phyloP scores from a whole-genome alignment of 768 basidiomycete species.

The Lyophyllum shimeji region DNA sequence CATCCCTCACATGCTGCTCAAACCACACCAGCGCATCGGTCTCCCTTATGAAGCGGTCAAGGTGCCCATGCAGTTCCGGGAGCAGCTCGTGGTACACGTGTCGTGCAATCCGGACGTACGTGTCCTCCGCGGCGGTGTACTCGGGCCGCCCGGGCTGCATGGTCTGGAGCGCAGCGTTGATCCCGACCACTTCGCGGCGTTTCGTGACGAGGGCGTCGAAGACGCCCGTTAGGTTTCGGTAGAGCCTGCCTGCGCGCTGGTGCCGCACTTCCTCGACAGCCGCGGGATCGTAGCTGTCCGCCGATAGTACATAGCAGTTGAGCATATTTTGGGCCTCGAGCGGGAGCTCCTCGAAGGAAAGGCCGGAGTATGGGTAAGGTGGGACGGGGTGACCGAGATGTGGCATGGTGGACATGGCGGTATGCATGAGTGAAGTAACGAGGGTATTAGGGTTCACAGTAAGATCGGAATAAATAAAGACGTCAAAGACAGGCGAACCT shows the following conservation, averaged over 20 bases:
- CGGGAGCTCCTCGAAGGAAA: constrained; percentile 1
- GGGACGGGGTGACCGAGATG: neutral
- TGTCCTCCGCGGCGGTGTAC: constrained; percentile 1
- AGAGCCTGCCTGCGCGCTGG: neutral
- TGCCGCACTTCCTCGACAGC: neutral
- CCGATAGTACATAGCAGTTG: neutral
- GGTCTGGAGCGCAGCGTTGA: neutral
- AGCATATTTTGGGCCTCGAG: constrained; percentile 2
- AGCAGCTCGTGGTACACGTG: constrained; percentile 1
- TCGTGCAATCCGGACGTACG: neutral
- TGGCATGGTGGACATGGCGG: neutral
- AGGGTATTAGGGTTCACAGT: neutral
- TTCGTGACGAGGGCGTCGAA: constrained; percentile 2
- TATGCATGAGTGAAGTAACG: neutral
- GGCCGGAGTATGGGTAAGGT: neutral
- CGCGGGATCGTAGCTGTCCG: neutral
- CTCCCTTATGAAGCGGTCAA: constrained; percentile 7
- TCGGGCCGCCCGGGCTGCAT: neutral
- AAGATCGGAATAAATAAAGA: neutral
- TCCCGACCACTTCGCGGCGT: constrained; percentile 4
- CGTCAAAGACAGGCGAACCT: too few species aligned
- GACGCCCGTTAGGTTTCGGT: neutral
- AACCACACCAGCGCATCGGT: constrained; percentile 10
- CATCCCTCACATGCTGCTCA: constrained; percentile 4
- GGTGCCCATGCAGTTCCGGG: constrained; percentile 6